phyloP scores from a whole-genome alignment of 1,139 yeast genomes.

The Wickerhamiella infanticola region DNA sequence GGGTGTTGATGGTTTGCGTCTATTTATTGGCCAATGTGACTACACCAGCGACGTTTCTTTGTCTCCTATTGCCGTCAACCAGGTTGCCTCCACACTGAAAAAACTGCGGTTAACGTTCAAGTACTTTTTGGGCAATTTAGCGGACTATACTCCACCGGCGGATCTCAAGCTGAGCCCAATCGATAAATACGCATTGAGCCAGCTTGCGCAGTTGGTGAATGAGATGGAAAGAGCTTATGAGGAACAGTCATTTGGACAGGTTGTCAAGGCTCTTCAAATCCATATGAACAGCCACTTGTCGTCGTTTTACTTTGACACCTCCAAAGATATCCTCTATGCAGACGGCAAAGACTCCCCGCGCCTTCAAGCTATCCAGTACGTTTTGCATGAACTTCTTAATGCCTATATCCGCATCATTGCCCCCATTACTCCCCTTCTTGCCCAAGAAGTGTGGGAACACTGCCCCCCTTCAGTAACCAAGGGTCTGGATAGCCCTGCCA shows the following conservation, averaged over 20 bases:
- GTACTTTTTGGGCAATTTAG: conserved; percentile 64
- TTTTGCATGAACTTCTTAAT: conserved; percentile 43
- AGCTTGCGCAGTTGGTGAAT: conserved; percentile 35
- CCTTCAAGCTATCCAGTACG: conserved; percentile 59
- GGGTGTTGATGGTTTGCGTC: conserved; percentile 82
- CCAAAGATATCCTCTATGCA: conserved; percentile 76
- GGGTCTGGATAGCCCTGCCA: conserved; percentile 37
- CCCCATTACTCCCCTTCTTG: conserved; percentile 68
- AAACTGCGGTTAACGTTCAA: conserved; percentile 72
- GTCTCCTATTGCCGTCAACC: conserved; percentile 54
- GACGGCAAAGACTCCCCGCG: conserved; percentile 34
- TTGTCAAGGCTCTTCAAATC: conserved; percentile 43
- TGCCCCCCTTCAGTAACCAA: conserved; percentile 27
- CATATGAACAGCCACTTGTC: conserved; percentile 67
- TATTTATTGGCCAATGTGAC: conserved; percentile 84
- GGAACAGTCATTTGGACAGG: conserved; percentile 50
- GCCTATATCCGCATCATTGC: conserved; percentile 52
- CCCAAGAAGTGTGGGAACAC: conserved; percentile 78
- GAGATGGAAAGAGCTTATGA: conserved; percentile 34
- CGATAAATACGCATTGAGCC: conserved; percentile 50
- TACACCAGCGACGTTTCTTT: conserved; percentile 67
- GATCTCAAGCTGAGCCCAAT: conserved; percentile 16
- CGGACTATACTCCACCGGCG: conserved; percentile 19
- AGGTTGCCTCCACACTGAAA: conserved; percentile 67
- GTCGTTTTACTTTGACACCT: conserved; percentile 70